Evolutionary conservation across 225 moss, liverwort and hornwort genomes (phyloP).

Genomic region (Thuidium tamariscinum): DNA sequence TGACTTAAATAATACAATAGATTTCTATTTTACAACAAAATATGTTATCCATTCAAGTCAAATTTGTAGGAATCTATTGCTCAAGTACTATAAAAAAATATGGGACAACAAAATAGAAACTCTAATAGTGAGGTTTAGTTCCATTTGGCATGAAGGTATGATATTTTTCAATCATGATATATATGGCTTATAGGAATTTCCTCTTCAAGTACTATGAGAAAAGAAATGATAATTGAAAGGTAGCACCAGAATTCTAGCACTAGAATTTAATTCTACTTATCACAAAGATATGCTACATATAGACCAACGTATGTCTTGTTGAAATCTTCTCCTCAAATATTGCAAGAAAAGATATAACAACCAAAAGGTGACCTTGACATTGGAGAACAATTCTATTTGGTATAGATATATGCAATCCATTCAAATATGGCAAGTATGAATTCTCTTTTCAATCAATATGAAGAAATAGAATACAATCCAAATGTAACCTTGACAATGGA

Average conservation of each 20-base stretch:
- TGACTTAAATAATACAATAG: neutral
- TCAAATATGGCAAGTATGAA: neutral
- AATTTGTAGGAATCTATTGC: fast-evolving
- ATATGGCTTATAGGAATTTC: neutral
- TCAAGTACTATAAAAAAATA: neutral
- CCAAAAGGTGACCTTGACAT: neutral
- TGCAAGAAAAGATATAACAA: fast-evolving
- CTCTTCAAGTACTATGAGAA: neutral
- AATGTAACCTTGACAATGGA: fast-evolving
- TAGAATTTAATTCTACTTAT: neutral
- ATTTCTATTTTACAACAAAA: neutral
- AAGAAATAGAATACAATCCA: neutral
- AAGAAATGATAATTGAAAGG: neutral
- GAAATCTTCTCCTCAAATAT: too few relatives aligned
- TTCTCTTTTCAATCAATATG: neutral
- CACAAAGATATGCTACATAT: neutral
- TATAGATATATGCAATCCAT: fast-evolving
- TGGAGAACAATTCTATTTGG: neutral
- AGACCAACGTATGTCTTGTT: fast-evolving
- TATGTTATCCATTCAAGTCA: neutral
- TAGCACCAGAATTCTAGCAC: fast-evolving
- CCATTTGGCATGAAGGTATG: neutral
- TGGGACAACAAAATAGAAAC: neutral
- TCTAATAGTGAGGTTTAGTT: fast-evolving
- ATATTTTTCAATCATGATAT: too few relatives aligned